A percentile compares a stretch with the other conserved stretches of the same genome.
Conservation (phyloP, 768 basidiomycete species). For the Rhizopogon vulgaris region DNA sequence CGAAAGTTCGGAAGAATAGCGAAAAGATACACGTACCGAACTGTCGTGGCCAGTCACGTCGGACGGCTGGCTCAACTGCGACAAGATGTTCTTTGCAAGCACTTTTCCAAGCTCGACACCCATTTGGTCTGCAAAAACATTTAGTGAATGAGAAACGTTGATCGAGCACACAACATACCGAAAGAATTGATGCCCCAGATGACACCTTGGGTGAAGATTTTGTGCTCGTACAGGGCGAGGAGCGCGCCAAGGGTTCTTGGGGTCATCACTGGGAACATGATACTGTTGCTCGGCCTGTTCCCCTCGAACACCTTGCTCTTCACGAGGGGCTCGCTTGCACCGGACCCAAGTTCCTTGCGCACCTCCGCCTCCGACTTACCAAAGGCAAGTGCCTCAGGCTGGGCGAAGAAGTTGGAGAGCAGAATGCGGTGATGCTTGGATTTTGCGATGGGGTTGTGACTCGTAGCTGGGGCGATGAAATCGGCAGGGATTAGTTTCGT, state of each 20-base stretch:
- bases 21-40: conserved; percentile 40
- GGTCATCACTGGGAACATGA: conserved; percentile 90
- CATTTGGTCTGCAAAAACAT: conserved; percentile 76
- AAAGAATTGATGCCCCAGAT: conserved; percentile 99
- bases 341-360: conserved; percentile 54
- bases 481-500: conserved; percentile 90
- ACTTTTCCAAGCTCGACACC: conserved; percentile 98
- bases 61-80: conserved; percentile 72
- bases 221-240: conserved; percentile 94
- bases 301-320: conserved; percentile 99
- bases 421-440: conserved; percentile 97
- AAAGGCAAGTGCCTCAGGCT: conserved; percentile 95
- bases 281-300: conserved; percentile 93
- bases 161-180: conserved; percentile 39
- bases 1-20: background rate
- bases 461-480: conserved; percentile 84
- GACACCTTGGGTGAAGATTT: conserved; percentile 96
- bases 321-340: conserved; percentile 76
- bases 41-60: conserved; percentile 88
- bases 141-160: background rate
- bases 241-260: conserved; percentile 84
- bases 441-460: conserved; percentile 80
- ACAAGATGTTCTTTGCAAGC: conserved; percentile 92
- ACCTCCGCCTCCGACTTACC: conserved; percentile 95
- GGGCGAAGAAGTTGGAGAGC: conserved; percentile 96